Evolutionary conservation across 1,284 basidiomycete species (phyloP).

Genomic region (Cutaneotrichosporon daszewskae): DNA sequence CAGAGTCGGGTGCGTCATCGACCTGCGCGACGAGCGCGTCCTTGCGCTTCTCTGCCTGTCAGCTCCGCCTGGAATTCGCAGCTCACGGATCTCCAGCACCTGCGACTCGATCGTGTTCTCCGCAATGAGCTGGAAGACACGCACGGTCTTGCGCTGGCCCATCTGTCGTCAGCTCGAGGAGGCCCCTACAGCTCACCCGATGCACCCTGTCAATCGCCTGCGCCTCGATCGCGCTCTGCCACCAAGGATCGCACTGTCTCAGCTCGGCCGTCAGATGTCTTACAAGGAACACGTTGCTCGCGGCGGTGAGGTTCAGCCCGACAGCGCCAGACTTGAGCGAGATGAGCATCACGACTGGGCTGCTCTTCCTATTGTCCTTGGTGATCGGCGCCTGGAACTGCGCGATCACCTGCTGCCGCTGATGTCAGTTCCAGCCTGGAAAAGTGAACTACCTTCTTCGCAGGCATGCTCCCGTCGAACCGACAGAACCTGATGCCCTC

Average conservation of each 20-base stretch:
- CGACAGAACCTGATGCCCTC: conserved; percentile 67
- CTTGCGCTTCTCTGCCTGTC: conserved; percentile 36
- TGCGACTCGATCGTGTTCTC: conserved; percentile 81
- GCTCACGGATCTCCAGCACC: conserved; percentile 76
- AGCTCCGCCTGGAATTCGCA: conserved; percentile 12
- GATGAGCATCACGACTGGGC: conserved; percentile 75
- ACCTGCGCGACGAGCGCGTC: conserved; percentile 39
- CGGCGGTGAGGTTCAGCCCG: conserved; percentile 80
- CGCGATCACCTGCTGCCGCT: conserved; percentile 69
- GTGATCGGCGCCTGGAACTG: conserved; percentile 62
- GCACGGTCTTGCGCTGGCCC: conserved; percentile 71
- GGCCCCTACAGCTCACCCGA: conserved; percentile 46
- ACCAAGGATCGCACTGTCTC: conserved; percentile 57
- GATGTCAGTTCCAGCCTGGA: neutral
- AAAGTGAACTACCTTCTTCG: conserved; percentile 50
- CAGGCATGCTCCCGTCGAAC: conserved; percentile 77
- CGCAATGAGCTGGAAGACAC: conserved; percentile 81
- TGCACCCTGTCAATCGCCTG: conserved; percentile 76
- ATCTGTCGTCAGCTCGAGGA: conserved; percentile 49
- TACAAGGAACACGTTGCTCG: conserved; percentile 80
- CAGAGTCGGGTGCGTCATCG: neutral
- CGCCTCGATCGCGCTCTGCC: conserved; percentile 75
- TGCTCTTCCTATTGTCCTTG: conserved; percentile 38
- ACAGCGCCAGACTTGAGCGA: conserved; percentile 72
- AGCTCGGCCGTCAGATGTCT: conserved; percentile 46